phyloP scores from a whole-genome alignment of 192 early-diverging fungal species.

The Umbelopsis sp. region DNA sequence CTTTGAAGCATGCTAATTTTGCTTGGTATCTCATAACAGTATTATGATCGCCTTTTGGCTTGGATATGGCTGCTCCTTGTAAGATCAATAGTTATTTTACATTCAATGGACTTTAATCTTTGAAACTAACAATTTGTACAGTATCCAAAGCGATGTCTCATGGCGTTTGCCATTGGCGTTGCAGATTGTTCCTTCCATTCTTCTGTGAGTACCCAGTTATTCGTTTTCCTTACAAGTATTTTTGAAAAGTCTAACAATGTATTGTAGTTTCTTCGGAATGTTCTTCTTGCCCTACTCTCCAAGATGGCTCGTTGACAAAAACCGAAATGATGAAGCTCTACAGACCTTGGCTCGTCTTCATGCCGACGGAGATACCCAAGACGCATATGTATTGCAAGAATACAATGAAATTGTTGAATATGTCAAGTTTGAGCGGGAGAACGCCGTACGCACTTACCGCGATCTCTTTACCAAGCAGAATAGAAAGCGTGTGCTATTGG shows the following conservation, averaged over 20 bases:
- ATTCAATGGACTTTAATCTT: neutral
- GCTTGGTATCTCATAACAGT: conserved; percentile 54
- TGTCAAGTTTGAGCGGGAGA: conserved; percentile 63
- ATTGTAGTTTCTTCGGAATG: conserved; percentile 49
- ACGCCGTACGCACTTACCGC: conserved; percentile 59
- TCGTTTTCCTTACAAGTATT: conserved; percentile 25
- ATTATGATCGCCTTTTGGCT: conserved; percentile 57
- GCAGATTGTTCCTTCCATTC: conserved; percentile 65
- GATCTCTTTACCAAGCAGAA: conserved; percentile 50
- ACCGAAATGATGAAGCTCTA: conserved; percentile 69
- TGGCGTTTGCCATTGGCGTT: conserved; percentile 68
- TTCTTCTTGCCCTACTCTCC: conserved; percentile 82
- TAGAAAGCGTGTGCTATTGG: conserved; percentile 56
- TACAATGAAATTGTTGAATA: conserved; percentile 69
- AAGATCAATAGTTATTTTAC: neutral
- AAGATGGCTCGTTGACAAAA: conserved; percentile 78
- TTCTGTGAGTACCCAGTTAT: conserved; percentile 42
- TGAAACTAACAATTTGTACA: neutral
- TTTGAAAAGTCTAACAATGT: conserved; percentile 29
- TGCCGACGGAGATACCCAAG: conserved; percentile 49
- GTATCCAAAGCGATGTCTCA: conserved; percentile 28
- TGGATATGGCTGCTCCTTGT: conserved; percentile 47
- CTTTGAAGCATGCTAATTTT: neutral
- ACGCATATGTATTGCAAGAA: conserved; percentile 59
- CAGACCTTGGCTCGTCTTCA: conserved; percentile 69